phyloP scores from a whole-genome alignment of 1,284 basidiomycete genomes.

The Sporisorium sorghi region DNA sequence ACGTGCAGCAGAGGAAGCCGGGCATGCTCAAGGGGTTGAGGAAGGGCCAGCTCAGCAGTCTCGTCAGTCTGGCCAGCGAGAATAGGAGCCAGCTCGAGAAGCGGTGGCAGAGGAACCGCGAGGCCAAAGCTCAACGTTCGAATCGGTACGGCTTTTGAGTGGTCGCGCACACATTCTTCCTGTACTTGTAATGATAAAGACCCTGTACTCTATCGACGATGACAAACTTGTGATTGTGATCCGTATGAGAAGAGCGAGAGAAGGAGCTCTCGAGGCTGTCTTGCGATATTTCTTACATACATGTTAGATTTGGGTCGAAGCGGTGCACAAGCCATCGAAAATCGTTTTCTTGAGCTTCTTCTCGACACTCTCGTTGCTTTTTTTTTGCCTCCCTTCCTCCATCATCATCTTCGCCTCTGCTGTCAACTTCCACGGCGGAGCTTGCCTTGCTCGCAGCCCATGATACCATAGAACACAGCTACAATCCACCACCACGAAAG shows the following conservation, averaged over 20 bases:
- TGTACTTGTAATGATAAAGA: not conserved
- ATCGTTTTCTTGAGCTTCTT: conserved; percentile 16
- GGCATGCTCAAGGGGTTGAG: conserved; percentile 53
- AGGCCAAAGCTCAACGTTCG: conserved; percentile 21
- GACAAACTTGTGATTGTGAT: not conserved
- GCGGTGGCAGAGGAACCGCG: conserved; percentile 50
- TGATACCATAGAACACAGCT: not conserved
- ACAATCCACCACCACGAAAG: not conserved
- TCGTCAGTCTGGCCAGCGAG: conserved; percentile 61
- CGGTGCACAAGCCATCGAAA: conserved; percentile 37
- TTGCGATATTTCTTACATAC: not conserved
- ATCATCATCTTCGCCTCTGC: not conserved
- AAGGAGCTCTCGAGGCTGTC: not conserved
- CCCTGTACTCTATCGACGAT: not conserved
- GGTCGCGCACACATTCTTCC: not conserved
- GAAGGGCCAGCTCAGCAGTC: conserved; percentile 61
- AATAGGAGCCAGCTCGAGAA: conserved; percentile 56
- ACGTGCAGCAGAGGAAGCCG: conserved; percentile 36
- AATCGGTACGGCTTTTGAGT: conserved; percentile 39
- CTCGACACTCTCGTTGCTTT: not conserved
- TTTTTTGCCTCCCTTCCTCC: not conserved
- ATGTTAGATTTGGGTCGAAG: not conserved
- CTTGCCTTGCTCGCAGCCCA: not conserved
- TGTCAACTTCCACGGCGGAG: not conserved
- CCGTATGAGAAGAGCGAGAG: not conserved